Conservation (phyloP, 2,329 filamentous ascomycete species). For the Fusarium pininemorale region DNA sequence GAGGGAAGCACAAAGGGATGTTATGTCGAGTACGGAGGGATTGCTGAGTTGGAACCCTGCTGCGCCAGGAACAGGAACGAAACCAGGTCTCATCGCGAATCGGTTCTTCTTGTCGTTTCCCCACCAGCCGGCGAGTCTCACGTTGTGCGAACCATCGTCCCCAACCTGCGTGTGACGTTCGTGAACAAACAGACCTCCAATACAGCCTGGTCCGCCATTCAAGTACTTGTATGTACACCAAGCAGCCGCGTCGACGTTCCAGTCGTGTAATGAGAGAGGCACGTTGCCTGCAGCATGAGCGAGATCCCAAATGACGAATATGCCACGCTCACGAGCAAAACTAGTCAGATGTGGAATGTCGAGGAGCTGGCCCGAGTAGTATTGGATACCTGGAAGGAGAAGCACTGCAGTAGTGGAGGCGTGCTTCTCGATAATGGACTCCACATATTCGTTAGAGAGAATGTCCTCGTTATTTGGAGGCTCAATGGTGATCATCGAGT, state of each 20-base stretch:
- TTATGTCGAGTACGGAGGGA: slow-evolving; percentile 75
- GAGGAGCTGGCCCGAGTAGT: slow-evolving; percentile 85
- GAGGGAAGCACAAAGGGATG: slow-evolving; percentile 74
- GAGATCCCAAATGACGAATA: slow-evolving; percentile 82
- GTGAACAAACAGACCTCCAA: slow-evolving; percentile 81
- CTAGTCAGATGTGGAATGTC: slow-evolving; percentile 80
- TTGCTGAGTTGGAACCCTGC: slow-evolving; percentile 83
- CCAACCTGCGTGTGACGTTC: slow-evolving; percentile 69
- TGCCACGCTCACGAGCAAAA: slow-evolving; percentile 73
- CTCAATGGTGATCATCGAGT: slow-evolving; percentile 75
- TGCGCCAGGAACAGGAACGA: slow-evolving; percentile 77
- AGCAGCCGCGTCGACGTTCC: slow-evolving; percentile 85
- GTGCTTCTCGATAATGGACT: slow-evolving; percentile 77
- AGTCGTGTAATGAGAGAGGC: slow-evolving; percentile 77
- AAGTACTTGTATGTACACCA: slow-evolving; percentile 94
- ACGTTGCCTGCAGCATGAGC: slow-evolving; percentile 86
- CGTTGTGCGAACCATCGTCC: slow-evolving; percentile 59
- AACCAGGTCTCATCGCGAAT: slow-evolving; percentile 81
- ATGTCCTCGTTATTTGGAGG: slow-evolving; percentile 61
- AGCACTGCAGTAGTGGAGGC: slow-evolving; percentile 75
- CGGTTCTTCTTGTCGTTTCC: slow-evolving; percentile 75
- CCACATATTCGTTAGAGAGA: slow-evolving; percentile 72
- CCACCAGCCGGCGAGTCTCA: slow-evolving; percentile 82
- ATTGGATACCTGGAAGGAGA: slow-evolving; percentile 83
- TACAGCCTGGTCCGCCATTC: slow-evolving; percentile 81